A percentile compares a stretch with the other conserved stretches of the same genome.
Conservation (phyloP, 768 basidiomycete genomes). For the Panaeolus cyanescens region DNA sequence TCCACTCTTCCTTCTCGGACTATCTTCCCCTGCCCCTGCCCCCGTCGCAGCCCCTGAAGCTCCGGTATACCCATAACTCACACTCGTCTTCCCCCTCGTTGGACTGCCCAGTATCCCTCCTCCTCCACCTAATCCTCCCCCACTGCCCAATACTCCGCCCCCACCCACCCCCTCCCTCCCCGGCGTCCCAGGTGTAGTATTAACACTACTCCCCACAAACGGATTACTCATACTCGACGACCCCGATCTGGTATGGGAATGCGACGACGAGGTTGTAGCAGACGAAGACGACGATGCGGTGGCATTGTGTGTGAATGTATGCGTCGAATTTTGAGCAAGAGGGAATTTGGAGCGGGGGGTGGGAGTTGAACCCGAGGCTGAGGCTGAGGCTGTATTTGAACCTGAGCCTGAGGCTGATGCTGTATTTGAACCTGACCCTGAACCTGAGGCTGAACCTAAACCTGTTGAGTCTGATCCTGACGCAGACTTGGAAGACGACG, state of each 20-base stretch:
- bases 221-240: too few relatives aligned
- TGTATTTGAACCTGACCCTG: slow-evolving; percentile 43
- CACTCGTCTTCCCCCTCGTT: slow-evolving; percentile 3
- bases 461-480: too few relatives aligned
- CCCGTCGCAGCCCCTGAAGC: too few relatives aligned
- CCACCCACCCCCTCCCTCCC: background rate
- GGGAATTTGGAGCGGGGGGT: too few relatives aligned
- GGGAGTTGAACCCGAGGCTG: background rate
- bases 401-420: slow-evolving; percentile 31
- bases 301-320: too few relatives aligned
- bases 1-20: too few relatives aligned
- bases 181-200: too few relatives aligned
- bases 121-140: background rate
- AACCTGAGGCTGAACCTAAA: too few relatives aligned
- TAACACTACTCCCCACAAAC: too few relatives aligned
- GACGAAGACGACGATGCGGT: background rate
- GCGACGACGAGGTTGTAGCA: background rate
- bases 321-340: too few relatives aligned
- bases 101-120: background rate
- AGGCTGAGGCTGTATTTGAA: slow-evolving; percentile 5
- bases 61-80: background rate
- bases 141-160: background rate
- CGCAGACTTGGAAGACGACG: slow-evolving; percentile 55
- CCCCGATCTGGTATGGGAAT: background rate
- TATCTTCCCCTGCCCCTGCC: too few relatives aligned